These are phyloP conservation scores for Waltiozyma sp. DNA, from an alignment of 1,139 yeast species.

Conservation along the genomic window DNA sequence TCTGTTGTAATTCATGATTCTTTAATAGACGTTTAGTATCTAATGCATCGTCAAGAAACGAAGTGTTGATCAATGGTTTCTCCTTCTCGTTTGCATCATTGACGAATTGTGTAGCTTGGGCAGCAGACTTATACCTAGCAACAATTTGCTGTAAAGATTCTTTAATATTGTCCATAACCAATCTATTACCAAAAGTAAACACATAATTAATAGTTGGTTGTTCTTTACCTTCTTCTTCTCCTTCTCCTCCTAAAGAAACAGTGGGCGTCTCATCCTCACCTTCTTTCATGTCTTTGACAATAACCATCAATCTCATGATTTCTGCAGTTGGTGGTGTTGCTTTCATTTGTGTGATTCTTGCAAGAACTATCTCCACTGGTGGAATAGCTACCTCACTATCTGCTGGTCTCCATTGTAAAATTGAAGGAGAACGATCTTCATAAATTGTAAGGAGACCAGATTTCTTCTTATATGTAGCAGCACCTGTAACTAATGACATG, in stretches of 20 bases:
- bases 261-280: constrained; percentile 26
- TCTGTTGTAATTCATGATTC: constrained; percentile 71
- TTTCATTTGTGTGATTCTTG: constrained; percentile 48
- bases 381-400: constrained; percentile 39
- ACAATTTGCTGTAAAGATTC: constrained; percentile 60
- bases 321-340: constrained; percentile 67
- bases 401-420: constrained; percentile 61
- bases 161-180: constrained; percentile 67
- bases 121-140: constrained; percentile 51
- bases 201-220: constrained; percentile 23
- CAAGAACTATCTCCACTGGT: constrained; percentile 37
- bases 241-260: neutral
- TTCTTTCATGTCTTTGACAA: constrained; percentile 31
- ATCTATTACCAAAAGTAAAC: constrained; percentile 59
- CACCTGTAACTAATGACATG: constrained; percentile 35
- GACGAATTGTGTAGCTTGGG: constrained; percentile 20
- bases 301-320: constrained; percentile 56
- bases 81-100: constrained; percentile 20
- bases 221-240: neutral
- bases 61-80: constrained; percentile 27
- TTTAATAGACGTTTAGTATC: constrained; percentile 43
- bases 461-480: constrained; percentile 56
- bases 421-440: constrained; percentile 58
- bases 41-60: constrained; percentile 29
- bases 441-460: constrained; percentile 56